phyloP scores from a whole-genome alignment of 2,329 filamentous ascomycete species.

The Talaromyces sp. region DNA sequence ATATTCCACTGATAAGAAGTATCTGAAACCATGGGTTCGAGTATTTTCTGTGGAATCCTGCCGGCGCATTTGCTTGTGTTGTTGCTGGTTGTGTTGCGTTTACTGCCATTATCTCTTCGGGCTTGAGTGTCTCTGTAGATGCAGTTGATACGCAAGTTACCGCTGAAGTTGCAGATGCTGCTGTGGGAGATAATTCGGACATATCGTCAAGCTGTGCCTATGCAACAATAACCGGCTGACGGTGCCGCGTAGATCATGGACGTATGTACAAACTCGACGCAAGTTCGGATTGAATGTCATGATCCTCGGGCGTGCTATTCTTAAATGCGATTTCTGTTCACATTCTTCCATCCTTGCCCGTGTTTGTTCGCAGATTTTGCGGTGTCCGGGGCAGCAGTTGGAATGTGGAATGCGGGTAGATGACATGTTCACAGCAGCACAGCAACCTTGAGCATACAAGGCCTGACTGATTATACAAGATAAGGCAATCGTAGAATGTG shows the following conservation, averaged over 20 bases:
- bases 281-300: background rate
- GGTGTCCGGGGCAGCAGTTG: constrained; percentile 8
- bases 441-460: background rate
- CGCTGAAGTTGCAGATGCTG: constrained; percentile 9
- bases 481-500: background rate
- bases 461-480: background rate
- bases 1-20: constrained; percentile 41
- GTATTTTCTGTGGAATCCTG: background rate
- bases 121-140: constrained; percentile 2
- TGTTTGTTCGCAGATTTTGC: background rate
- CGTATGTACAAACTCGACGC: background rate
- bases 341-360: background rate
- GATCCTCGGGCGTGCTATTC: background rate
- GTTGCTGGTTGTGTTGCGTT: background rate
- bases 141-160: constrained; percentile 10
- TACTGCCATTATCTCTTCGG: background rate
- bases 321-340: background rate
- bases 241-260: background rate
- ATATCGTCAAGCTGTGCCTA: background rate
- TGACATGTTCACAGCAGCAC: background rate
- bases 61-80: background rate
- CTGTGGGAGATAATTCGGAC: constrained; percentile 10
- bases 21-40: constrained; percentile 39
- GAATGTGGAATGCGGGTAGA: constrained; percentile 16
- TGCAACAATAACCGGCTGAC: background rate